Base-by-base conservation (phyloP, 257 asterid genomes). In the Anisodus tanguticus region DNA sequence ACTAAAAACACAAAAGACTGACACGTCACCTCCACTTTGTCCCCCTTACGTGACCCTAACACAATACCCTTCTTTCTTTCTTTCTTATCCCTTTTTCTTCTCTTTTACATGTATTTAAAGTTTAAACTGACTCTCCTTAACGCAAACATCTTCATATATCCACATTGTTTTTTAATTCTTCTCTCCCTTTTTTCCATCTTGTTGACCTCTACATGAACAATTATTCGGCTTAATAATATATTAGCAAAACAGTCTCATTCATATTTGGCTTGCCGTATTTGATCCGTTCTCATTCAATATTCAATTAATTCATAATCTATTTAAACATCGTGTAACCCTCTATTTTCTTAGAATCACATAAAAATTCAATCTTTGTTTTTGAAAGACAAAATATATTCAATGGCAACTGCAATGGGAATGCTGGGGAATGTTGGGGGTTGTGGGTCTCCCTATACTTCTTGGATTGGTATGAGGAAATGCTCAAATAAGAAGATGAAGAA, bases 391-490 rank as follows among this genome's bases (percentile, higher is more conserved):
- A 71, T 4, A 9, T 22, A 26, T 0, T 26, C 57, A 85, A 95
- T 95, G 98, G 94, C 94, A 13, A 53, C 90, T 49, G 66, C 90
- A 84, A 69, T 84, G 31, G 88, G 85, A 31, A 55, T 67, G 69
- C 43, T 83, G 81, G 62, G 84, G 5, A 55, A 43, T 76, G 26
- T 89, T 85, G 88, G 87, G 85, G 89, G 91, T 22, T 89, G 89
- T 84, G 89, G 90, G 39, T 86, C 91, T 19, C 47, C 47, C 1
- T 76, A 47, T 76, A 83, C 85, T 77, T 87, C 88, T 8, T 89
- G 94, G 93, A 77, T 72, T 80, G 90, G 85, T 57, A 82, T 87
- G 83, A 93, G 84, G 31, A 76, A 47, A n/a, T 17, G 8, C 31
- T 47, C 79, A 12, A 71, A 45, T 1, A 80, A 60, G 79, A 80